Base-by-base conservation (phyloP, 2,329 filamentous ascomycete species). In the Calonectria leucothoes region DNA sequence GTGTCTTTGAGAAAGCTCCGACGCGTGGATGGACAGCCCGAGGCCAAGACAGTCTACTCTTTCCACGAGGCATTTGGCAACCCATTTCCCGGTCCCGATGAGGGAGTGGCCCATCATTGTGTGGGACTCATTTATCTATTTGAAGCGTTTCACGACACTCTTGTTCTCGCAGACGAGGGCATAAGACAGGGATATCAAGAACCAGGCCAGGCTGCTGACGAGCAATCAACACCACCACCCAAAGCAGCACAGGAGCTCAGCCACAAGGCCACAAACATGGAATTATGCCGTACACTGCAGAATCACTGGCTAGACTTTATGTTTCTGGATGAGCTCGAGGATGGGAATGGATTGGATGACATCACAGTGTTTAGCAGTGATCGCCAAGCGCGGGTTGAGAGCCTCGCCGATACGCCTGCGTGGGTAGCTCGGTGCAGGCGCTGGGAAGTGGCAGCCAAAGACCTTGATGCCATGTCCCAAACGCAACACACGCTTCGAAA, bases 281-380 rank as follows among this genome's bases (percentile, higher is more conserved):
- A 57, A 7, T 14, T 67, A 7, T 42, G 35, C n/a, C 51, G n/a
- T 8, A 37, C 37, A 2, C 4, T 67, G 3, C 65, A 67, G 7
- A n/a, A 45, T 6, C 27, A 67, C 35, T 67, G 65, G 65, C 51
- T 67, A 29, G 33, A 48, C 55, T 67, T 59, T n/a, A 67, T 67
- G 7, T 27, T 20, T 0, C n/a, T 45, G 1, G 65, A 59, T n/a
- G 12, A 57, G 17, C n/a, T 48, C 4, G 23, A 37, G 10, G 23
- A 29, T 33, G 27, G 12, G 27, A 31, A n/a, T 39, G 10, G 15
- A 8, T 12, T 42, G 2, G 37, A 57, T n/a, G 65, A 67, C 6
- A 59, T 67, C 20, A 59, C 65, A 3, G 65, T 67, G 6, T 67
- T 67, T 59, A 12, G 37, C 2, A 12, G 33, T 17, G 27, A 59